Percentiles rank a stretch among this genome's conserved stretches.
phyloP scores from a whole-genome alignment of 352 stramenopile species.

The Plasmopara muralis region DNA sequence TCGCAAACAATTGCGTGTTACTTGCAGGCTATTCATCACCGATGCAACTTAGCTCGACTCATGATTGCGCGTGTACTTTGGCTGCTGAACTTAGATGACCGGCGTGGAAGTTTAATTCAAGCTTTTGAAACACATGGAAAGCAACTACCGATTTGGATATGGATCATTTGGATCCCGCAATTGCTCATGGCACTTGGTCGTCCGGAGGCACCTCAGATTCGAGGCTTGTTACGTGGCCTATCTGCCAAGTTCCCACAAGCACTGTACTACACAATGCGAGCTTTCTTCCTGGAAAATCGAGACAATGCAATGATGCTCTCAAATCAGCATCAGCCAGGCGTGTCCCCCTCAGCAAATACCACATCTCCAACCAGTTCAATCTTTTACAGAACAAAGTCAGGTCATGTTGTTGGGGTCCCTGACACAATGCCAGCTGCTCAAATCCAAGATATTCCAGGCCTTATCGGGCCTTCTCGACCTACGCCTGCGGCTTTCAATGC shows the following conservation, averaged over 20 bases:
- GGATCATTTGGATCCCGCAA: slow-evolving; percentile 98
- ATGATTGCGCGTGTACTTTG: slow-evolving; percentile 90
- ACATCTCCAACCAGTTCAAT: slow-evolving; percentile 18
- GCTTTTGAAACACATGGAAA: slow-evolving; percentile 92
- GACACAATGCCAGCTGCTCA: slow-evolving; percentile 46
- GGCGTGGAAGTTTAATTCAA: slow-evolving; percentile 60
- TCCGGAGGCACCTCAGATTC: slow-evolving; percentile 86
- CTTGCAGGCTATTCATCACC: slow-evolving; percentile 89
- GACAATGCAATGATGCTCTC: slow-evolving; percentile 75
- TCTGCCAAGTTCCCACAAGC: slow-evolving; percentile 95
- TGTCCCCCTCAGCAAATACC: slow-evolving; percentile 22
- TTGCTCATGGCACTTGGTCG: slow-evolving; percentile 93
- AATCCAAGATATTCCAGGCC: slow-evolving; percentile 62
- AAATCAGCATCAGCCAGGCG: slow-evolving; percentile 25
- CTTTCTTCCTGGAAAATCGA: slow-evolving; percentile 97
- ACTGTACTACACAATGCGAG: slow-evolving; percentile 96
- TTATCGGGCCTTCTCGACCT: slow-evolving; percentile 57
- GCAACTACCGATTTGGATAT: slow-evolving; percentile 96
- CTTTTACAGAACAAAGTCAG: slow-evolving; percentile 82
- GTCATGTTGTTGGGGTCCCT: slow-evolving; percentile 70
- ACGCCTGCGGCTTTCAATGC: slow-evolving; percentile 70
- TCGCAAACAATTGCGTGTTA: slow-evolving; percentile 91
- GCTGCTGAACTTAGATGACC: slow-evolving; percentile 87
- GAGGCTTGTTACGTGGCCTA: slow-evolving; percentile 67
- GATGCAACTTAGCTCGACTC: slow-evolving; percentile 80